Evolutionary conservation across 2,329 filamentous ascomycete genomes (phyloP).

Genomic region (Didymella glomerata): DNA sequence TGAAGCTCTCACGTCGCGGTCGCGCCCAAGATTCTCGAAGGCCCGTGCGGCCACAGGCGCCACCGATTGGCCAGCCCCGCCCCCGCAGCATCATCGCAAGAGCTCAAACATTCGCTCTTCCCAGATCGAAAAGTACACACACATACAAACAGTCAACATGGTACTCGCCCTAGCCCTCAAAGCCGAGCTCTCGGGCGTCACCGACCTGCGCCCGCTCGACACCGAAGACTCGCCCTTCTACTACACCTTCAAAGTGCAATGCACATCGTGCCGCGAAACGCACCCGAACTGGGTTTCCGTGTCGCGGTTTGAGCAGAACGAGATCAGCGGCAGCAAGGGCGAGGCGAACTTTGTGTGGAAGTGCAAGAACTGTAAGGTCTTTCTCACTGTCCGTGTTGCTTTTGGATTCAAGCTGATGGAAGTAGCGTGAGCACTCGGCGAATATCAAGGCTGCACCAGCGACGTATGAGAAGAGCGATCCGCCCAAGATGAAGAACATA

Average conservation of each 20-base stretch:
- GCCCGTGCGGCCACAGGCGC: background rate
- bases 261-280: conserved; percentile 92
- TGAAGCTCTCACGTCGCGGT: conserved; percentile 3
- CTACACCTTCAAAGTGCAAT: conserved; percentile 98
- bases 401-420: conserved; percentile 15
- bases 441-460: conserved; percentile 78
- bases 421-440: conserved; percentile 82
- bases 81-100: conserved; percentile 7
- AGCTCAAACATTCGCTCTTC: background rate
- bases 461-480: conserved; percentile 74
- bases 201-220: conserved; percentile 85
- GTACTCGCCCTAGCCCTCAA: conserved; percentile 52
- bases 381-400: conserved; percentile 24
- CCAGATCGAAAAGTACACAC: too few relatives aligned
- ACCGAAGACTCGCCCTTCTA: conserved; percentile 84
- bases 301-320: conserved; percentile 88
- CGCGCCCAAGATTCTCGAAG: conserved; percentile 24
- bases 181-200: conserved; percentile 68
- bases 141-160: conserved; percentile 27
- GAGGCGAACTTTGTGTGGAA: conserved; percentile 99
- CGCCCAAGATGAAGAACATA: conserved; percentile 78
- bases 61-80: conserved; percentile 15
- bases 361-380: conserved; percentile 96
- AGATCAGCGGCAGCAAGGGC: conserved; percentile 90
- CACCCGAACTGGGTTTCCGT: conserved; percentile 88